These are phyloP conservation scores for Mortierella sp. DNA, from an alignment of 371 early-diverging fungal genomes.

Conservation along the genomic window DNA sequence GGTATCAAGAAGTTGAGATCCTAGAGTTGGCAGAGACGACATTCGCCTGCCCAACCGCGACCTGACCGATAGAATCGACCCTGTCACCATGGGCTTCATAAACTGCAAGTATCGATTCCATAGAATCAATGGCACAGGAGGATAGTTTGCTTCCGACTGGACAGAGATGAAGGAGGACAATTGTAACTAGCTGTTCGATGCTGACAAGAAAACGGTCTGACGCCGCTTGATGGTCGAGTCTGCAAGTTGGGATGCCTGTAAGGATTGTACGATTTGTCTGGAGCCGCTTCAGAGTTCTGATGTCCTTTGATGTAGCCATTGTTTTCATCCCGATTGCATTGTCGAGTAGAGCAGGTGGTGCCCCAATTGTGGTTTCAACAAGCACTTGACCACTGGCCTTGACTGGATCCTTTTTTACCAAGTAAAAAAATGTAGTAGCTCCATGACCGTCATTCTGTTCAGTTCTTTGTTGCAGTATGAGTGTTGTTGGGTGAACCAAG, in stretches of 20 bases:
- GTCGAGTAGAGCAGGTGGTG: too few species aligned
- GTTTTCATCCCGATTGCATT: conserved; percentile 11
- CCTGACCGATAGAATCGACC: background rate
- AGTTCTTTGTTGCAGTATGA: too few species aligned
- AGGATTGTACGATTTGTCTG: conserved; percentile 18
- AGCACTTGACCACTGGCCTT: background rate
- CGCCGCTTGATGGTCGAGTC: conserved; percentile 24
- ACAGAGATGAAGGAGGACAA: background rate
- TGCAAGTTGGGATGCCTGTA: background rate
- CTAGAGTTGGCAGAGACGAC: background rate
- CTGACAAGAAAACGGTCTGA: conserved; percentile 16
- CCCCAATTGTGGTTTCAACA: conserved; percentile 21
- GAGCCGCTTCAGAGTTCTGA: background rate
- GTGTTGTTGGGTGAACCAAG: too few species aligned
- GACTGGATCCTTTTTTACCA: background rate
- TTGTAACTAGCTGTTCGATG: conserved; percentile 20
- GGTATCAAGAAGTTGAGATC: background rate
- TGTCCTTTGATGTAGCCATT: background rate
- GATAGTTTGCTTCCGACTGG: conserved; percentile 22
- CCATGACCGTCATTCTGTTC: too few species aligned
- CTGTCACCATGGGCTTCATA: conserved; percentile 23
- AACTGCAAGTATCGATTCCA: conserved; percentile 31
- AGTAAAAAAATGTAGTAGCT: too few species aligned
- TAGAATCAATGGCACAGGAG: conserved; percentile 16
- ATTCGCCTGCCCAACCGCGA: conserved; percentile 5